Base-by-base conservation (phyloP, 495 filamentous ascomycete genomes). In the Geoglossum glabrum region DNA sequence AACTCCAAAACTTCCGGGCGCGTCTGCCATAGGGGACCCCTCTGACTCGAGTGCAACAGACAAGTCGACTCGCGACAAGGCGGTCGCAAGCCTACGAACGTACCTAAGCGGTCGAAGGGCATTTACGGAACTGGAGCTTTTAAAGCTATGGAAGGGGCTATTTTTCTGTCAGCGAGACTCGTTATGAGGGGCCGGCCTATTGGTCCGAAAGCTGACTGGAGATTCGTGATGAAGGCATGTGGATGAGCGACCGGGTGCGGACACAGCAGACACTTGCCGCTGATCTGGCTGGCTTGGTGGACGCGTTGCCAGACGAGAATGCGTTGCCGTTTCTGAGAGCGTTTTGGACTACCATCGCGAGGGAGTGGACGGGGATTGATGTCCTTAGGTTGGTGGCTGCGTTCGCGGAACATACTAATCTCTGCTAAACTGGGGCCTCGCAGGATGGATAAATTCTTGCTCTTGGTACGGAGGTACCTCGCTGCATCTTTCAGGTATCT, bases 91-190 rank as follows among this genome's bases (percentile, higher is more conserved):
- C 52, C 80, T 98, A 10, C 81, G 81, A 43, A 77, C 79, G 45
- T 98, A 85, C 72, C 80, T 98, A 64, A 71, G 71, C 59, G 79
- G 80, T 21, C 78, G 79, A 33, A 78, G 78, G 27, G 70, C 77
- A 36, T 79, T 98, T 57, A 73, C 78, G 15, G 73, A 80, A 21
- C 69, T 93, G 61, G 90, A 98, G 54, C 73, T 86, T 33, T 75
- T 93, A 57, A 95, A 96, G 71, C 76, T 98, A 60, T 95, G 90
- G 88, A 95, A 95, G 70, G 92, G 90, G 36, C 80, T 98, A 26
- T 97, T 93, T 73, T 97, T 85, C 77, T 92, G 88, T 83, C 71
- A 9, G 69, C 65, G 13, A 7, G 26, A 43, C 7, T 0, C 19
- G 31, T 10, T 19, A 15, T 30, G 34, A 19, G 25, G 31, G n/a